Base-by-base conservation (phyloP, 306 rosid species). In the Quercus berberidifolia region DNA sequence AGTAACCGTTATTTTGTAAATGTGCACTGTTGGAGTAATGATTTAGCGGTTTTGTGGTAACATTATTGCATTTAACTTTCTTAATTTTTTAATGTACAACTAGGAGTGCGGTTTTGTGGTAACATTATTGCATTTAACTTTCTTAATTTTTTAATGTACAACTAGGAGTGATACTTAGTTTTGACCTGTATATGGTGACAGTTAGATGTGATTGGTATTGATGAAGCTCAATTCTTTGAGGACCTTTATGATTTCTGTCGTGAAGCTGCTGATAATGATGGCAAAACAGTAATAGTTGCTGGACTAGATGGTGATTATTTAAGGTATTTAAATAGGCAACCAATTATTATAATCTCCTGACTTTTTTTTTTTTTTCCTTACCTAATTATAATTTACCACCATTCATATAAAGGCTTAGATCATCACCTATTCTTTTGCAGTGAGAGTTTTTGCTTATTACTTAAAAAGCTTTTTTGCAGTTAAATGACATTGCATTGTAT, bases 231-330 rank as follows among this genome's bases (percentile, higher is more conserved):
- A 28, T 95, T 95, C 83, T 95, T 95, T 5, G 92, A 79, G 7
- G 99, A 93, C 76, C 88, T 93, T 5, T 95, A 93, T 73, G 98
- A 95, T 58, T 95, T 95, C 88, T 93, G 97, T 85, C 88, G 91
- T 86, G 83, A 73, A 69, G 99, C 89, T 74, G 97, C 99, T 76
- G 99, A 96, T 81, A 87, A 55, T 30, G 99, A 93, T 74, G 96
- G 98, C 41, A 96, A 96, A 80, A 91, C 78, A 49, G 85, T 96
- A 17, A 83, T 96, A 67, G 88, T 90, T 73, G 97, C 98, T 20
- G 99, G 98, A 57, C 82, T 96, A 8, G 98, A 91, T 81, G 99
- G 99, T 55, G 99, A 96, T 85, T 93, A 91, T 86, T 67, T 90
- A 72, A 89, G 98, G 95, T 92, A 15, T 64, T 73, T 33, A 18